Evolutionary conservation across 2,329 filamentous ascomycete genomes (phyloP).

Genomic region (Verticillium dahliae): DNA sequence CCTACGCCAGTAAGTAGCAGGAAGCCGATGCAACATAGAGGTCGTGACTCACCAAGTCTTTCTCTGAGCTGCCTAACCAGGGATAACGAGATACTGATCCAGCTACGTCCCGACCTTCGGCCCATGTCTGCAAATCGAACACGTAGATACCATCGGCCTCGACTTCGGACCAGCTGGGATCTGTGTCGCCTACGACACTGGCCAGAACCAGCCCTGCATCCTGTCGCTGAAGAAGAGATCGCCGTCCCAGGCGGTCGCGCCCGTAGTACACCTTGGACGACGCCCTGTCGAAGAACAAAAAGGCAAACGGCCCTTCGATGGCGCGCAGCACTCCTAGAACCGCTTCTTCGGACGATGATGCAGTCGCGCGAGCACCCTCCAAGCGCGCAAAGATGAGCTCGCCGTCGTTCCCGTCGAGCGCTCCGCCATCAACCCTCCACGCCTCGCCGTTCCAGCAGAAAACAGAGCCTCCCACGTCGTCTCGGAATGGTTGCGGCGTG

Average conservation of each 20-base stretch:
- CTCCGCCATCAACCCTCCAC: slow-evolving; percentile 62
- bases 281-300: slow-evolving; percentile 69
- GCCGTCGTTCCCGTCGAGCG: slow-evolving; percentile 73
- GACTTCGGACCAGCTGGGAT: slow-evolving; percentile 65
- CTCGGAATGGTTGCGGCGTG: slow-evolving; percentile 65
- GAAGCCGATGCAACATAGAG: slow-evolving; percentile 7
- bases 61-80: slow-evolving; percentile 26
- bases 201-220: slow-evolving; percentile 50
- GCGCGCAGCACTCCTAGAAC: slow-evolving; percentile 48
- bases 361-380: slow-evolving; percentile 21
- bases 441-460: slow-evolving; percentile 98
- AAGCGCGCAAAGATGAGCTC: slow-evolving; percentile 60
- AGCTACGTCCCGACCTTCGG: background rate
- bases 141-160: slow-evolving; percentile 77
- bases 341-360: slow-evolving; percentile 25
- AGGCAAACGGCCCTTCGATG: slow-evolving; percentile 81
- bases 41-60: slow-evolving; percentile 36
- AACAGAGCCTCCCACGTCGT: slow-evolving; percentile 49
- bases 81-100: background rate
- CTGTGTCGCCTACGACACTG: slow-evolving; percentile 56
- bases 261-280: slow-evolving; percentile 67
- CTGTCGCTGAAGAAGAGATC: slow-evolving; percentile 66
- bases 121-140: slow-evolving; percentile 41
- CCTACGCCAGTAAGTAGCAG: slow-evolving; percentile 39
- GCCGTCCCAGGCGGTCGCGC: slow-evolving; percentile 78